Base-by-base conservation (phyloP, 805 yeast species). In the Saturnispora quitensis region DNA sequence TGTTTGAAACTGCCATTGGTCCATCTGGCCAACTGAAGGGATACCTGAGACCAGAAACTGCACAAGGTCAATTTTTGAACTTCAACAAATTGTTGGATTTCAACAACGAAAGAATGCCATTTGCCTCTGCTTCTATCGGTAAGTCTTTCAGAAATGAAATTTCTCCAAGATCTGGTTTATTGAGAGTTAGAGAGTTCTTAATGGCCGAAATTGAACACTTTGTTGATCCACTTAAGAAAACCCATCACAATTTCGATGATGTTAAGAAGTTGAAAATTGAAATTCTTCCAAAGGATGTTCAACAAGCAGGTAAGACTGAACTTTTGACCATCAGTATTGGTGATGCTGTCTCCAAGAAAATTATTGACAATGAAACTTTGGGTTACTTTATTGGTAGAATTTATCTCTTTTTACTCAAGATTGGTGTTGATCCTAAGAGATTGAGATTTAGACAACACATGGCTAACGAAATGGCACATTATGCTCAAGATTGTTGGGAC, bases 201-300 rank as follows among this genome's bases (percentile, higher is more conserved):
- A 93, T 93, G 99, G 99, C 98, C 53, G 99, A 93, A 77, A 90
- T 93, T 66, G 99, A 93, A 75, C 99, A 93, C 72, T 93, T 81
- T 65, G 97, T 95, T 59, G 99, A 93, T 68, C 99, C 99, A 54
- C 73, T 74, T 46, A 78, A 90, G 72, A 93, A 93, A 73, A 68
- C 75, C 31, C 99, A 93, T 71, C 76, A 83, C 44, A 82, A 84
- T 59, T 95, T 93, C 69, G 72, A 75, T 50, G 87, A 84, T 59
- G 85, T 91, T 51, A 77, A 78, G 62, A 83, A 89, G 66, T 68
- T 86, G 59, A 78, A 77, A 66, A 77, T 93, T 68, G 74, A 77
- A 50, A 86, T 95, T 68, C 77, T 89, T 66, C 90, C 98, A 60
- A 87, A 85, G 73, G 86, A 75, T 55, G 84, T 87, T 55, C 99